Base-by-base conservation (phyloP, 2,329 filamentous ascomycete species). In the Fusarium temperatum region DNA sequence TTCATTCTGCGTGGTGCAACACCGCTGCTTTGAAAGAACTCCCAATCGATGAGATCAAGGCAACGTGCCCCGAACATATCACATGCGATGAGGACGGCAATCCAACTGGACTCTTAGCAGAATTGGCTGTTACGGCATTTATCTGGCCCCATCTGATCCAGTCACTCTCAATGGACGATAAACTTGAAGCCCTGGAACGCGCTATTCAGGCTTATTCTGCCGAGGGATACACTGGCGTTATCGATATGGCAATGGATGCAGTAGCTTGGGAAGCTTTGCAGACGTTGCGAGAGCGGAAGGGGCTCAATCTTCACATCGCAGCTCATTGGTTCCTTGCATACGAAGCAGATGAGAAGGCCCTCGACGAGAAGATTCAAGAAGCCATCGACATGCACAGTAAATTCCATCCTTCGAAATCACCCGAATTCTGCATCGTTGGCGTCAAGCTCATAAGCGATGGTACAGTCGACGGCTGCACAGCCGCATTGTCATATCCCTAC, bases 401-500 rank as follows among this genome's bases (percentile, higher is more conserved):
- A 42, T 81, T 75, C 50, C 79, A 80, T 57, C 73, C 70, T 5
- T 68, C 74, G 2, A 75, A 68, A 1, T 78, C 74, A 0, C 78
- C 79, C 0, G 79, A 81, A 3, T 78, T 78, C 78, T 82, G 32
- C 24, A 79, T 92, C 14, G 87, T 89, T 0, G 90, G 90, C 9
- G 86, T 92, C 79, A 92, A 92, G 77, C 80, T 92, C 28, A 90
- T 92, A 44, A 89, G 88, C 74, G 90, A 92, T 67, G 90, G 90
- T 17, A 89, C 91, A 41, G 85, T 92, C 42, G 90, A 92, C 71
- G 88, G 88, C 1, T 92, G 90, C 79, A 92, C 90, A 4, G 90
- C 90, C 0, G 89, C 87, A 0, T 80, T 92, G 5, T 83, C 84
- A 3, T 86, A 91, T 76, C 90, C 90, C 0, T 92, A 92, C 75